Conservation (phyloP, 2,329 filamentous ascomycete species). For the Magnaporthiopsis rhizophila region DNA sequence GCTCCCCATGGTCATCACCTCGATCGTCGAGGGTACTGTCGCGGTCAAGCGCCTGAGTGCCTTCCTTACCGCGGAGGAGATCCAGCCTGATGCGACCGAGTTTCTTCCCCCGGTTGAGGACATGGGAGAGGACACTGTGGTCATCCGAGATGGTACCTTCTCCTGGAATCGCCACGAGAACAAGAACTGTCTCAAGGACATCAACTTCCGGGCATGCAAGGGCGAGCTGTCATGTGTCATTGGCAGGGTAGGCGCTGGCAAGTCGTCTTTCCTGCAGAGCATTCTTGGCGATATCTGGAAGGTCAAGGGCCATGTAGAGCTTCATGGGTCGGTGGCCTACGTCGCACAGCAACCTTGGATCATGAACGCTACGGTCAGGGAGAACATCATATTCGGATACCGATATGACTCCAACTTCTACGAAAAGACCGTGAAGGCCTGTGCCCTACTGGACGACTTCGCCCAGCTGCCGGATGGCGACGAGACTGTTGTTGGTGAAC, state of each 20-base stretch:
- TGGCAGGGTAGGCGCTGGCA: conserved; percentile 88
- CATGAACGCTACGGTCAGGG: conserved; percentile 93
- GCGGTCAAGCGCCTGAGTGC: conserved; percentile 78
- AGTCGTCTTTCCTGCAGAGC: conserved; percentile 84
- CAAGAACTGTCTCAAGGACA: conserved; percentile 65
- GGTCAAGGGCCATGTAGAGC: conserved; percentile 69
- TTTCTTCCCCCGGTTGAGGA: conserved; percentile 63
- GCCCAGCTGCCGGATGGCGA: conserved; percentile 89
- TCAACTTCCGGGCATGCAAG: conserved; percentile 84
- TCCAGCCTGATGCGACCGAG: conserved; percentile 76
- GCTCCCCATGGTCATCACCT: conserved; percentile 94
- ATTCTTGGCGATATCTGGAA: conserved; percentile 92
- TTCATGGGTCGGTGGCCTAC: conserved; percentile 80
- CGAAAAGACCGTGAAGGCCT: conserved; percentile 84
- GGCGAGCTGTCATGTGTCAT: conserved; percentile 90
- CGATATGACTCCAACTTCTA: conserved; percentile 92
- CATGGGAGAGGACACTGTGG: conserved; percentile 75
- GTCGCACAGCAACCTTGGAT: conserved; percentile 93
- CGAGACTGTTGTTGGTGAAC: conserved; percentile 91
- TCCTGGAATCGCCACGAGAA: conserved; percentile 86
- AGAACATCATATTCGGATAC: conserved; percentile 96
- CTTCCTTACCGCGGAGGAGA: conserved; percentile 80
- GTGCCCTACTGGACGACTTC: conserved; percentile 86
- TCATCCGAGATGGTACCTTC: conserved; percentile 78
- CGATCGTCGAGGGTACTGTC: conserved; percentile 92